Percentiles rank a stretch among this genome's conserved stretches.
Conservation (phyloP, 306 rosid species). For the Medicago arabica region DNA sequence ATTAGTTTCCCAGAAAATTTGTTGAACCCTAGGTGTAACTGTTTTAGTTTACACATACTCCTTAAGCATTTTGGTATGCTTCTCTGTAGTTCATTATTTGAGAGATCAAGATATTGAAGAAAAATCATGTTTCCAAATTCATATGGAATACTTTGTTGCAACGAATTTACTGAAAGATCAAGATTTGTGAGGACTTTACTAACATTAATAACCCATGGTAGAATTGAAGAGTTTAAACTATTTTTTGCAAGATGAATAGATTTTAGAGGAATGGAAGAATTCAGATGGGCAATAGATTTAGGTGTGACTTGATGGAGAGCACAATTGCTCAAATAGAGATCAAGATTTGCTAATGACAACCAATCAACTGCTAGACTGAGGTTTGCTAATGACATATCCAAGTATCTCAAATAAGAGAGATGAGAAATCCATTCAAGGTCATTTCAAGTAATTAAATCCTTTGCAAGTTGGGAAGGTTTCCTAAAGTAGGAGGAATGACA, state of each 20-base stretch:
- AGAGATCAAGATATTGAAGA: background rate
- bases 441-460: rapidly evolving
- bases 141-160: no score
- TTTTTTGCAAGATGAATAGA: background rate
- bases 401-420: conserved; percentile 36
- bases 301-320: background rate
- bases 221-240: background rate
- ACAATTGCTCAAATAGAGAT: background rate
- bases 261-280: conserved; percentile 32
- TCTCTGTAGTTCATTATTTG: no score
- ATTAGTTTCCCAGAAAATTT: no score
- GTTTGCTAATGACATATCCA: background rate
- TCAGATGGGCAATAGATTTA: background rate
- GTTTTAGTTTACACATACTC: no score
- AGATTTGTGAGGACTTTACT: background rate
- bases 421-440: conserved; percentile 43
- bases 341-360: conserved; percentile 17
- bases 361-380: conserved; percentile 20
- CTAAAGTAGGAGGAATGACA: conserved; percentile 3
- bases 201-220: background rate
- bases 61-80: no score
- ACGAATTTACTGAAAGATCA: no score
- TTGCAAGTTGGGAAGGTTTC: conserved; percentile 36
- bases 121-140: no score
- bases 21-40: no score